Conservation (phyloP, 192 early-diverging fungal genomes). For the Podila horticola region DNA sequence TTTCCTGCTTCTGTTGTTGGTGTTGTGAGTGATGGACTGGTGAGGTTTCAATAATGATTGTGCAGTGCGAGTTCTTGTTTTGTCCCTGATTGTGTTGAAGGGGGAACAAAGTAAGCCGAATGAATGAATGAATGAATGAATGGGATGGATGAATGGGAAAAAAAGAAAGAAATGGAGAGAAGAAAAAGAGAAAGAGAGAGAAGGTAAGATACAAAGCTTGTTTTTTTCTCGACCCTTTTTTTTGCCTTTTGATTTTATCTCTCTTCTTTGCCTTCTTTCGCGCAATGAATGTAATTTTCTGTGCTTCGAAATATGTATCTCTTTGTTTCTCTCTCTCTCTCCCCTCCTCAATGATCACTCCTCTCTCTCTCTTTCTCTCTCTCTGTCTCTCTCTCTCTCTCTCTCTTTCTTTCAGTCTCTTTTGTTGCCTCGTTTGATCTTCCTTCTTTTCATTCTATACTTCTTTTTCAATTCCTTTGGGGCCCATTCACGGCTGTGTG, state of each 20-base stretch:
- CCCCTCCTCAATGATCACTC: too few relatives aligned
- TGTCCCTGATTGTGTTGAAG: not conserved
- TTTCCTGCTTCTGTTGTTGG: too few relatives aligned
- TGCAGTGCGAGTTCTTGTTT: not conserved
- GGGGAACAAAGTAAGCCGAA: not conserved
- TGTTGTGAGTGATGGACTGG: not conserved
- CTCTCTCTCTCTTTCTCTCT: too few relatives aligned
- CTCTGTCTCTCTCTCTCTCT: not conserved
- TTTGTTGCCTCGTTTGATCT: not conserved
- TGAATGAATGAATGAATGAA: conserved; percentile 1
- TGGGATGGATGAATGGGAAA: not conserved
- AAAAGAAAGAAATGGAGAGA: conserved; percentile 5
- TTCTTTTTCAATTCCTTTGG: conserved; percentile 1
- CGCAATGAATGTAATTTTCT: too few relatives aligned
- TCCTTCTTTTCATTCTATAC: not conserved
- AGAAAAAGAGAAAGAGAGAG: not conserved
- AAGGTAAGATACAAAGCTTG: not conserved
- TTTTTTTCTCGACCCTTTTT: not conserved
- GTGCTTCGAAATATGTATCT: too few relatives aligned
- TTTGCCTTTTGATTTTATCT: too few relatives aligned
- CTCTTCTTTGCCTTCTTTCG: not conserved
- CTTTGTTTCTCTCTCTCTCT: too few relatives aligned
- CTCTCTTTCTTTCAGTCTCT: not conserved
- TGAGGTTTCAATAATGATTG: too few relatives aligned
- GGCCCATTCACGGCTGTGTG: too few relatives aligned